A percentile compares a stretch with the other conserved stretches of the same genome.
These are phyloP conservation scores for Pyricularia grisea DNA, from an alignment of 2,329 filamentous ascomycete genomes.

Conservation along the genomic window DNA sequence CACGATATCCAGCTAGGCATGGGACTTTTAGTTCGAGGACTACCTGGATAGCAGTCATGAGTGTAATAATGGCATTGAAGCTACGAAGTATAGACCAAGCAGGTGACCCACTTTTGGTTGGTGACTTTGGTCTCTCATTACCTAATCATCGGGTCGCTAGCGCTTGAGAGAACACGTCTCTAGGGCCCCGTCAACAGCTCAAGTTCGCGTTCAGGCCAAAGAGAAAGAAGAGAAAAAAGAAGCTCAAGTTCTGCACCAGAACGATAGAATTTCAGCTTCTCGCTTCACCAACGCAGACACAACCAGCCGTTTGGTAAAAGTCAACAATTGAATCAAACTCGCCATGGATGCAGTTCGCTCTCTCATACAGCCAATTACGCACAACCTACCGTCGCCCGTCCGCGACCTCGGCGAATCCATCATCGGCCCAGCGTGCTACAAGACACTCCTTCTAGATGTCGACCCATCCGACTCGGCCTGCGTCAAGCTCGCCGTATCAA, in stretches of 20 bases:
- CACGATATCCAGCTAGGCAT: too few species aligned
- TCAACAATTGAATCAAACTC: background rate
- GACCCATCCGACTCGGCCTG: constrained; percentile 69
- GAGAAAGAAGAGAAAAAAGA: background rate
- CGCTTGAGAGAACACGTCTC: background rate
- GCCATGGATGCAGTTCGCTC: constrained; percentile 53
- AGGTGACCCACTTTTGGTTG: too few species aligned
- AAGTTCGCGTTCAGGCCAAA: background rate
- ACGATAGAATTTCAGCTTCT: background rate
- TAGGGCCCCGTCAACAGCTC: background rate
- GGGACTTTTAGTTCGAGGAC: too few species aligned
- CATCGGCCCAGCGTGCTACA: constrained; percentile 78
- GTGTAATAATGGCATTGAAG: too few species aligned
- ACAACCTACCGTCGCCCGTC: constrained; percentile 65
- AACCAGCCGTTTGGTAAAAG: background rate
- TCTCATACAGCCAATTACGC: constrained; percentile 58
- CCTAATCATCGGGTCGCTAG: background rate
- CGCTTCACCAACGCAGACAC: background rate
- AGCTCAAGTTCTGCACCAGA: too few species aligned
- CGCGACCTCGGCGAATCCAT: constrained; percentile 68
- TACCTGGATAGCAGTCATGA: too few species aligned
- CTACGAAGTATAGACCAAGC: too few species aligned
- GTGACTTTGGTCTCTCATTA: background rate
- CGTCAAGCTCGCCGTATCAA: constrained; percentile 83
- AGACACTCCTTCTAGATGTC: constrained; percentile 74